Base-by-base conservation (phyloP, 441 rosid genomes). In the Gossypium aridum region DNA sequence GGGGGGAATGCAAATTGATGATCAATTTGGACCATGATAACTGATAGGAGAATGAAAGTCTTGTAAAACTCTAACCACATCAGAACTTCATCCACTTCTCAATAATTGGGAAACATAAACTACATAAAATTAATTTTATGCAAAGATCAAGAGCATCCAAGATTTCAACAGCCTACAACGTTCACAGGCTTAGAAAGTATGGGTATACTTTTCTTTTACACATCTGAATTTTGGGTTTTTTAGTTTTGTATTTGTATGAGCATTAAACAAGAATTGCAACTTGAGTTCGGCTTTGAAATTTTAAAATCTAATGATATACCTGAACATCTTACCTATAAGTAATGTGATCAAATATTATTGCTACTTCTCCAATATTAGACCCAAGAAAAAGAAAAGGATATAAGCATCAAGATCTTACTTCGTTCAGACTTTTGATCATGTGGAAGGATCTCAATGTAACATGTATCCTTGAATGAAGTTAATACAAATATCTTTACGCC, bases 391-490 rank as follows among this genome's bases (percentile, higher is more conserved):
- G 16, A 34, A 1, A 51, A 56, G 45, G 53, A 47, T 60, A 17
- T 2, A 56, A 62, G 45, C 31, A 54, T 53, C 54, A 12, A 56
- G 0, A 45, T 37, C 54, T 81, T 83, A 91, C 98, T 94, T 79
- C 98, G 82, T 83, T 83, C 75, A 0, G 88, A 91, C 83, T 83
- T 89, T 60, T 80, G 84, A 56, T 64, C 22, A 22, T 81, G 79
- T 9, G 99, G 99, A 81, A 90, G 88, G 78, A 93, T 92, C 86
- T 95, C 97, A 23, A 89, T 87, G 76, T 86, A 95, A 83, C 91
- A 90, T 51, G 98, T 95, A 67, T 95, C 89, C 83, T 88, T 90
- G 70, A 92, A 93, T 20, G 99, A 95, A 64, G 96, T 93, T 34
- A 95, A 45, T 76, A 95, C 91, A 74, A 91, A 83, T 79, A 95